Conservation (phyloP, 192 early-diverging fungal species). For the Coemansia sp. region DNA sequence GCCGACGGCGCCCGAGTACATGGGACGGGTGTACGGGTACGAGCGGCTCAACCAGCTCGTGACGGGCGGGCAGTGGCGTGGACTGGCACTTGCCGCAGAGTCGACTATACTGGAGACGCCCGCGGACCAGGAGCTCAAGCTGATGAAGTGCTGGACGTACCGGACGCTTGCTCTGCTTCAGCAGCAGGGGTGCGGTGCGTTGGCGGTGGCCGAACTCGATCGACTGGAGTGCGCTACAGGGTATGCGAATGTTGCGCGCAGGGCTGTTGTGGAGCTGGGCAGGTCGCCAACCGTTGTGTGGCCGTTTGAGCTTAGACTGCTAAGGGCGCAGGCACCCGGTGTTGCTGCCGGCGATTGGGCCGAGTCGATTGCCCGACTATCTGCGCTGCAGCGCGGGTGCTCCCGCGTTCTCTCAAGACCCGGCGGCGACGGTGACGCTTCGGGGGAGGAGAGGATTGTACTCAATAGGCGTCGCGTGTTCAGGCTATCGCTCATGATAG, state of each 20-base stretch:
- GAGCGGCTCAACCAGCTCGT: conserved; percentile 45
- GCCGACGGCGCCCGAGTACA: conserved; percentile 19
- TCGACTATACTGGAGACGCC: conserved; percentile 26
- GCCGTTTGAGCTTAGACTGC: conserved; percentile 48
- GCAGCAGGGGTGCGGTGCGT: not conserved
- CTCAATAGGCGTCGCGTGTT: conserved; percentile 20
- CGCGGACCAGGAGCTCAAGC: not conserved
- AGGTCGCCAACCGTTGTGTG: conserved; percentile 13
- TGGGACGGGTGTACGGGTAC: conserved; percentile 20
- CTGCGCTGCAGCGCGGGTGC: conserved; percentile 30
- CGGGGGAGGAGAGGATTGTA: not conserved
- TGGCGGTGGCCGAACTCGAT: conserved; percentile 25
- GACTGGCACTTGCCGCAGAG: conserved; percentile 33
- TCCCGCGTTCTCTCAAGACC: not conserved
- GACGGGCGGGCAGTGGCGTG: conserved; percentile 39
- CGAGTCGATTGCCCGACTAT: conserved; percentile 16
- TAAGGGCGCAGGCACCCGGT: conserved; percentile 32
- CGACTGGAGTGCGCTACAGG: conserved; percentile 13
- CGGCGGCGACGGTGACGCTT: not conserved
- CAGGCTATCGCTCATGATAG: conserved; percentile 23
- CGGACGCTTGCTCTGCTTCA: conserved; percentile 26
- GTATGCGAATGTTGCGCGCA: not conserved
- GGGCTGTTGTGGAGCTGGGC: not conserved
- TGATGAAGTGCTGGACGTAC: conserved; percentile 42
- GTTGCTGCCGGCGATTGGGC: conserved; percentile 15